phyloP scores from a whole-genome alignment of 2,329 filamentous ascomycete genomes.

The Septoria petroselini region DNA sequence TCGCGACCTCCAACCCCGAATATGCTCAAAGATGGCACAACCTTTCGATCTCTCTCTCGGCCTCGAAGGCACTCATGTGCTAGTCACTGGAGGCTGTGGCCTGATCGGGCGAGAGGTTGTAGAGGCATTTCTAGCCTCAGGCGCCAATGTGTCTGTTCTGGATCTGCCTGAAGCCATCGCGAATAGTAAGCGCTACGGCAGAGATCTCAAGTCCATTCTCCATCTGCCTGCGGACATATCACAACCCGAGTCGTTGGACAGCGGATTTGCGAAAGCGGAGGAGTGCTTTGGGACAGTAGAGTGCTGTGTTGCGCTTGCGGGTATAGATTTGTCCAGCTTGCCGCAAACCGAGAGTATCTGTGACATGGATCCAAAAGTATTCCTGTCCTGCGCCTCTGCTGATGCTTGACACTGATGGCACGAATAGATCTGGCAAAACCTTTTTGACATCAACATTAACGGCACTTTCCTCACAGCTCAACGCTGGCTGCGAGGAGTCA shows the following conservation, averaged over 20 bases:
- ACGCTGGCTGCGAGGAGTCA: slow-evolving; percentile 44
- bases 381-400: neutral
- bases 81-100: slow-evolving; percentile 45
- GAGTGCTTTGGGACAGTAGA: slow-evolving; percentile 39
- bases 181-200: slow-evolving; percentile 3
- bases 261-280: slow-evolving; percentile 39
- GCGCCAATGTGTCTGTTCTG: slow-evolving; percentile 41
- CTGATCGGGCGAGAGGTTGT: slow-evolving; percentile 43
- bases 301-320: slow-evolving; percentile 46
- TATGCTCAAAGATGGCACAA: slow-evolving; percentile 4
- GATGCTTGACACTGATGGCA: neutral
- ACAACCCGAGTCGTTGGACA: slow-evolving; percentile 35
- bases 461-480: slow-evolving; percentile 46
- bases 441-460: slow-evolving; percentile 46
- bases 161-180: slow-evolving; percentile 22
- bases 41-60: slow-evolving; percentile 37
- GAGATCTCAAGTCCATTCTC: slow-evolving; percentile 11
- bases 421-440: slow-evolving; percentile 38
- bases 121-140: slow-evolving; percentile 44
- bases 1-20: slow-evolving; percentile 7
- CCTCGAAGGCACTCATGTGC: slow-evolving; percentile 40
- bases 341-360: slow-evolving; percentile 40
- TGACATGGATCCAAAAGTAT: slow-evolving; percentile 40
- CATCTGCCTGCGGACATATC: slow-evolving; percentile 34
- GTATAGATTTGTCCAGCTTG: slow-evolving; percentile 46